phyloP scores from a whole-genome alignment of 805 yeast species.

The Ogataea salicorniae region DNA sequence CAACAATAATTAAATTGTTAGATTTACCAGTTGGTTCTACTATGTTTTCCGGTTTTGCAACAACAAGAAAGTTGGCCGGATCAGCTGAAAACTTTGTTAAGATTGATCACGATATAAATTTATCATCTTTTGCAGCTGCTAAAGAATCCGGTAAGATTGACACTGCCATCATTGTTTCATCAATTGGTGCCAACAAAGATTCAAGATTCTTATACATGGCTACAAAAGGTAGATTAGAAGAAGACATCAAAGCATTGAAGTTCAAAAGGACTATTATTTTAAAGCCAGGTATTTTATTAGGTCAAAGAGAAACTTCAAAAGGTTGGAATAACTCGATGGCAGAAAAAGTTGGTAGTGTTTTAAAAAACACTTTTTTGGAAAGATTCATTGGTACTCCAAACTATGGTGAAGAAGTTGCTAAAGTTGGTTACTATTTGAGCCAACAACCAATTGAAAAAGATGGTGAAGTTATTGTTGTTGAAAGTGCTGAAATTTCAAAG shows the following conservation, averaged over 20 bases:
- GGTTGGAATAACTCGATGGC: conserved; percentile 33
- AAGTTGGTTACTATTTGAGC: conserved; percentile 34
- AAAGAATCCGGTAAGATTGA: conserved; percentile 56
- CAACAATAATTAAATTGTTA: conserved; percentile 27
- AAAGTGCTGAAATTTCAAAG: conserved; percentile 18
- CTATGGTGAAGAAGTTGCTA: conserved; percentile 62
- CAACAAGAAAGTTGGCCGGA: conserved; percentile 72
- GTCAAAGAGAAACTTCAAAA: conserved; percentile 46
- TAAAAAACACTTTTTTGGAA: conserved; percentile 33
- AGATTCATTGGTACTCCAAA: conserved; percentile 39
- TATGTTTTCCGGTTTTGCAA: conserved; percentile 66
- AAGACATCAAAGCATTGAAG: conserved; percentile 52
- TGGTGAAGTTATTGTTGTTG: conserved; percentile 22
- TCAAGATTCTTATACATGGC: conserved; percentile 59
- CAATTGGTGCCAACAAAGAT: conserved; percentile 53
- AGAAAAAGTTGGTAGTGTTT: conserved; percentile 28
- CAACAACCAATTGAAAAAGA: conserved; percentile 19
- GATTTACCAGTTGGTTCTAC: conserved; percentile 33
- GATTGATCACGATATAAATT: conserved; percentile 72
- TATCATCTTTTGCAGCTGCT: conserved; percentile 67
- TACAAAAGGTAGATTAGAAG: conserved; percentile 75
- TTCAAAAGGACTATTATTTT: conserved; percentile 72
- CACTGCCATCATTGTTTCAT: conserved; percentile 63
- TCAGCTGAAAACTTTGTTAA: conserved; percentile 60
- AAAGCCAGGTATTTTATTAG: conserved; percentile 72